Evolutionary conservation across 2,329 filamentous ascomycete genomes (phyloP), one percentile per base, ranked within the genome.

Genomic region (Fusarium irregulare): DNA sequence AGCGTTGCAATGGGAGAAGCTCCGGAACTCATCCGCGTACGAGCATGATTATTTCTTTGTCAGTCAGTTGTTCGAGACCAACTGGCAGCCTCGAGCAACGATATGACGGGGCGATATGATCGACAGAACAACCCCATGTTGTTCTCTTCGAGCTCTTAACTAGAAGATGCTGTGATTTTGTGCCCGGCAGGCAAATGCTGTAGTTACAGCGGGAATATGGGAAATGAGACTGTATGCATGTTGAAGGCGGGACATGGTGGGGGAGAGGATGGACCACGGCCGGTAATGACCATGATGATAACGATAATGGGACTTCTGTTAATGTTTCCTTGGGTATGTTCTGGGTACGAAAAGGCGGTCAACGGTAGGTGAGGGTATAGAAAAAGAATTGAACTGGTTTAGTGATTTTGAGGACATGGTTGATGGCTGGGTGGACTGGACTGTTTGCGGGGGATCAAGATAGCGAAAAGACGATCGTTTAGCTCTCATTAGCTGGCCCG

Each of bases 1-100:
- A 81, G 80, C 75, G 49, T 50, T 60, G 48, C 75, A 76, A 47
- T 89, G 87, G 87, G 79, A 84, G 48, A 76, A 78, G 27, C 70
- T 88, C 49, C 80, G 83, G 53, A 78, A 80, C 14, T 77, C 73
- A 40, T 78, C 81, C 18, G 79, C 78, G 37, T 88, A 85, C 68
- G 86, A 88, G 70, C 73, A 89, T 72, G 85, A 88, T 69, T 87
- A 86, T 73, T 89, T 84, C 73, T 89, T 88, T 72, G 81, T 89
- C 68, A 87, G 86, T 72, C 88, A 90, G 73, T 78, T 90, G 30
- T 89, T 84, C 73, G 84, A 88, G 70, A 80, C 83, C 60, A 83
- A 85, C 56, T 89, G 88, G 87, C 79, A 81, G 55, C 78, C 77
- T 60, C 75, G 73, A 40, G 64, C 74, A 23, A 78, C 74, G 25